Evolutionary conservation across 2,329 filamentous ascomycete species (phyloP), one percentile per base, ranked within the genome.

Genomic region (Colletotrichum camelliae): DNA sequence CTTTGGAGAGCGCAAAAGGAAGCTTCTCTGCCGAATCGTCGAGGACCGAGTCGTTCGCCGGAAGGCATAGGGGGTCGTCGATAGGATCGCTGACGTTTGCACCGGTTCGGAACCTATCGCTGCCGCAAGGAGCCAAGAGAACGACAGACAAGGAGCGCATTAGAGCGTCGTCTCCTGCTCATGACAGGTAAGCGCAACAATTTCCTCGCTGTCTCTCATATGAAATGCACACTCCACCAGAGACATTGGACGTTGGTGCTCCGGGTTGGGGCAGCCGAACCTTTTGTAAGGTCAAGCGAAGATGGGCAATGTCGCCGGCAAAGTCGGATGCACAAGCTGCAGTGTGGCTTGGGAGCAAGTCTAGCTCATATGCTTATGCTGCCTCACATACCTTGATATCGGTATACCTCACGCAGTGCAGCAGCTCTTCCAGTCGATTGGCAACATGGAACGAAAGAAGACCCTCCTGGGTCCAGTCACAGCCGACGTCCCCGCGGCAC

Each of bases 121-220:
- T 90, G 21, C 88, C 89, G 5, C 89, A 90, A 76, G 89, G 88
- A 31, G 77, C 81, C 5, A 87, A 88, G 74, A 87, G 88, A 74
- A 85, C 84, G 70, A 87, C 88, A 61, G 83, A 84, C 67, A 85
- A 84, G 39, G 81, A 78, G 67, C 85, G 87, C 29, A 86, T 87
- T 62, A 82, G 87, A 70, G 86, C 82, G 29, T 87, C 85, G 48
- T 91, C 89, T 31, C 89, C 89, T 29, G 85, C 87, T 37, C 87
- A 88, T 76, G 79, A 82, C 73, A 89, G 87, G 89, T 91, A 84
- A 85, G 87, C 77, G 15, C 57, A 68, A 27, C 31, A 13, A 29
- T 39, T 70, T 57, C 61, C 52, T 73, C 6, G 43, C 43, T 24
- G 43, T 52, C n/a, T 7, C 43, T 52, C n/a, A 2, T 52, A 21